phyloP scores from a whole-genome alignment of 495 filamentous ascomycete genomes.

The Filosporella fistucella region DNA sequence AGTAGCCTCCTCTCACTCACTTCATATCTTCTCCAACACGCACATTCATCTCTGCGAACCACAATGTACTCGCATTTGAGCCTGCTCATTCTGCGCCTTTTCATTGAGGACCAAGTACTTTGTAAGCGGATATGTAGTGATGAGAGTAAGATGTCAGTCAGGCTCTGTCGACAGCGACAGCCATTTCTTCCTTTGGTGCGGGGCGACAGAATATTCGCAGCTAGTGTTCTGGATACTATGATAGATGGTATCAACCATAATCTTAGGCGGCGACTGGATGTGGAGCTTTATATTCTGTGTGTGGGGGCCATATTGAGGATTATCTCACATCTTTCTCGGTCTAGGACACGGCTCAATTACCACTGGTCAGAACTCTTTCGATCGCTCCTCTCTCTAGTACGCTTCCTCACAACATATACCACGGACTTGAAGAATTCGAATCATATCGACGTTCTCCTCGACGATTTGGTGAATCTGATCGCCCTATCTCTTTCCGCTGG shows the following conservation, averaged over 20 bases:
- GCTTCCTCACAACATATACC: conserved; percentile 84
- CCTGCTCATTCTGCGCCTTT: conserved; percentile 76
- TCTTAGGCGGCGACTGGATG: conserved; percentile 77
- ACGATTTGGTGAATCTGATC: conserved; percentile 76
- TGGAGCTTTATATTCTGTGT: conserved; percentile 73
- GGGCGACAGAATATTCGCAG: conserved; percentile 64
- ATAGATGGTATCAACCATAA: conserved; percentile 94
- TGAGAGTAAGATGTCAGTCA: conserved; percentile 68
- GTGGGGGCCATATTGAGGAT: conserved; percentile 79
- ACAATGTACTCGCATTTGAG: conserved; percentile 78
- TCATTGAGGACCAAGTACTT: conserved; percentile 80
- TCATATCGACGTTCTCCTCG: conserved; percentile 55
- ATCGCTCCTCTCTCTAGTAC: conserved; percentile 80
- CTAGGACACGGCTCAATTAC: conserved; percentile 71
- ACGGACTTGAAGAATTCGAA: conserved; percentile 62
- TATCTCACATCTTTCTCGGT: conserved; percentile 76
- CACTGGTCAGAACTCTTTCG: conserved; percentile 98
- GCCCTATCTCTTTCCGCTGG: conserved; percentile 82
- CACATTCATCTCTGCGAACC: conserved; percentile 74
- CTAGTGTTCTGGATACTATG: conserved; percentile 77
- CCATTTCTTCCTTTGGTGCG: conserved; percentile 77
- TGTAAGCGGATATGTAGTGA: conserved; percentile 84
- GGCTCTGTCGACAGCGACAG: conserved; percentile 85
- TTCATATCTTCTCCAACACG: conserved; percentile 91
- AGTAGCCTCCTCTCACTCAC: conserved; percentile 80